Conservation (phyloP, 148 eudicot genomes). For the Arbutus unedo region DNA sequence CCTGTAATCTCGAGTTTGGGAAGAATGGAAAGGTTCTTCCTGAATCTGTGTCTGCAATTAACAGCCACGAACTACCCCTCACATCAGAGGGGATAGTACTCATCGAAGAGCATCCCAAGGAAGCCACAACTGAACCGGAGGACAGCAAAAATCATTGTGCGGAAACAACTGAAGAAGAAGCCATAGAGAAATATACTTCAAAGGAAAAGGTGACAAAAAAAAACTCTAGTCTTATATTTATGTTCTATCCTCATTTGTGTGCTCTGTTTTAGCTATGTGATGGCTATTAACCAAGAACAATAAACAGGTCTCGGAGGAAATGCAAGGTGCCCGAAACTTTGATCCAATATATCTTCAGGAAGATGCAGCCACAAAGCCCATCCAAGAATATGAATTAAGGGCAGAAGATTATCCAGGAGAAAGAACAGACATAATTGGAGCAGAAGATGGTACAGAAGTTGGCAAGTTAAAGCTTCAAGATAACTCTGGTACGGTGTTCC, state of each 20-base stretch:
- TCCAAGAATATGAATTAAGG: conserved; percentile 10
- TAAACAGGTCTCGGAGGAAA: conserved; percentile 20
- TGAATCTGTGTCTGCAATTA: conserved; percentile 16
- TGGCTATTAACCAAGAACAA: conserved; percentile 1
- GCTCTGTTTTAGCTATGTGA: not conserved
- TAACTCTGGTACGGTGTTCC: not conserved
- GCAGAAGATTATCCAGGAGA: conserved; percentile 11
- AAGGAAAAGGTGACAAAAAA: conserved; percentile 20
- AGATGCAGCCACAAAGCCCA: not conserved
- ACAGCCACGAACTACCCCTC: conserved; percentile 12
- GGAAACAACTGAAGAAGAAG: conserved; percentile 20
- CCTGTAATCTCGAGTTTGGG: not conserved
- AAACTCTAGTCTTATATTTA: not conserved
- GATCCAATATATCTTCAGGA: conserved; percentile 2
- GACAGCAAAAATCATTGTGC: conserved; percentile 3
- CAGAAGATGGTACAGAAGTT: not conserved
- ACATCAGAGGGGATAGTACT: conserved; percentile 19
- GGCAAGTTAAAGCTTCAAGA: not conserved
- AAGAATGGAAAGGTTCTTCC: not conserved
- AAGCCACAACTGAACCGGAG: conserved; percentile 12
- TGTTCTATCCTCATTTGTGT: not conserved
- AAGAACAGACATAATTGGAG: not conserved
- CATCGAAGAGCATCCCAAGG: conserved; percentile 20
- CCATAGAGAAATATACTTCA: conserved; percentile 11
- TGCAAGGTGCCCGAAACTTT: conserved; percentile 16